Percentiles rank a stretch among this genome's conserved stretches.
Conservation (phyloP, 495 filamentous ascomycete genomes). For the Cairneyella variabilis region DNA sequence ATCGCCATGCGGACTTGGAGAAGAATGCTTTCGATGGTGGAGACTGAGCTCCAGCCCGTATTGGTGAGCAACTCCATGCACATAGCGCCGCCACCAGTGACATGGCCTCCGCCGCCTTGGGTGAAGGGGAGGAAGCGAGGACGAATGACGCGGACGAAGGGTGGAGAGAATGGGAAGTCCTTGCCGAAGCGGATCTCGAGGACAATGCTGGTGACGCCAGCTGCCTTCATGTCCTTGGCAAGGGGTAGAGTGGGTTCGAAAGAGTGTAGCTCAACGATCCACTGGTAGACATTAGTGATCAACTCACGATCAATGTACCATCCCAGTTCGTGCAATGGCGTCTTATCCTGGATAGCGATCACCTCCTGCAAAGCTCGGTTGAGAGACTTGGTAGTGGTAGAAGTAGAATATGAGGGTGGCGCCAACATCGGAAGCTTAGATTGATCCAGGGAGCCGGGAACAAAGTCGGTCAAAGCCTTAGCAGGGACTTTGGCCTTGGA, state of each 20-base stretch:
- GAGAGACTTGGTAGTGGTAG: constrained; percentile 56
- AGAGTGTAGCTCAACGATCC: constrained; percentile 88
- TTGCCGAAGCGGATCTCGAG: constrained; percentile 77
- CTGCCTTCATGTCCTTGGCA: constrained; percentile 67
- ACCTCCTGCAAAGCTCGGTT: constrained; percentile 57
- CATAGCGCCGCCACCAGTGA: constrained; percentile 82
- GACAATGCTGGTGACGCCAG: constrained; percentile 60
- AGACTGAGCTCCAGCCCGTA: constrained; percentile 72
- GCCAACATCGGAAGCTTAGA: constrained; percentile 52
- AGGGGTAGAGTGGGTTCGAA: constrained; percentile 69
- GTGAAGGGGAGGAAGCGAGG: constrained; percentile 72
- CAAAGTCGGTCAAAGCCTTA: constrained; percentile 54
- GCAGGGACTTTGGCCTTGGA: constrained; percentile 5
- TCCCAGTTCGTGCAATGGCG: constrained; percentile 66
- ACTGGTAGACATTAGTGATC: constrained; percentile 74
- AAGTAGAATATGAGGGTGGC: constrained; percentile 67
- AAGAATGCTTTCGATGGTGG: constrained; percentile 73
- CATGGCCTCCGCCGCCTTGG: constrained; percentile 79
- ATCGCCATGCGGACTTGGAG: constrained; percentile 81
- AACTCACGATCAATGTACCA: constrained; percentile 71
- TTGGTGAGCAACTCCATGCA: constrained; percentile 92
- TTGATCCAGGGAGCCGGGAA: constrained; percentile 57
- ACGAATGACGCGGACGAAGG: constrained; percentile 80
- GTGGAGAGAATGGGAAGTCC: constrained; percentile 72
- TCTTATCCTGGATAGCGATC: constrained; percentile 58